Percentiles rank a stretch among this genome's conserved stretches.
phyloP scores from a whole-genome alignment of 1,284 basidiomycete genomes.

The Inonotus obliquus region DNA sequence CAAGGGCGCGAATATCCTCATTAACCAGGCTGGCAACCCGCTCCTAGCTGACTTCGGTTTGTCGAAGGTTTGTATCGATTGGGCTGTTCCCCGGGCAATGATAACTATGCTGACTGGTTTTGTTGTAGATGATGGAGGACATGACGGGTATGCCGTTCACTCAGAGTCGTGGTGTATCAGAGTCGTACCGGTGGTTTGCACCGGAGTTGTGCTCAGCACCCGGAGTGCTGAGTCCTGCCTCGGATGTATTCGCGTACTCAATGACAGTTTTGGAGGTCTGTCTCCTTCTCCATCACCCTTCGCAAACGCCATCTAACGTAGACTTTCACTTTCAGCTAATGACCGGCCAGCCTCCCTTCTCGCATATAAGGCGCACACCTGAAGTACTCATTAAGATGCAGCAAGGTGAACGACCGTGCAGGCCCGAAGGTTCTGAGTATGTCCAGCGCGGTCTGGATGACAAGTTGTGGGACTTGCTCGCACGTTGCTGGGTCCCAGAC shows the following conservation, averaged over 20 bases:
- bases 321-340: slow-evolving; percentile 36
- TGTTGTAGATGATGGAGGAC: slow-evolving; percentile 46
- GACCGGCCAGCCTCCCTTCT: slow-evolving; percentile 47
- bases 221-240: slow-evolving; percentile 40
- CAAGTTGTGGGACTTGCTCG: slow-evolving; percentile 41
- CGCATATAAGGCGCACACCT: slow-evolving; percentile 40
- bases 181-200: slow-evolving; percentile 49
- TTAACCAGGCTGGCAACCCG: slow-evolving; percentile 41
- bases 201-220: slow-evolving; percentile 50
- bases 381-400: slow-evolving; percentile 44
- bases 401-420: slow-evolving; percentile 36
- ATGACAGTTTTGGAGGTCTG: slow-evolving; percentile 54
- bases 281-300: not conserved
- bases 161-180: slow-evolving; percentile 44
- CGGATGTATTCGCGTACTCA: slow-evolving; percentile 49
- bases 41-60: slow-evolving; percentile 56
- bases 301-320: not conserved
- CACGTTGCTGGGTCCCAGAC: slow-evolving; percentile 39
- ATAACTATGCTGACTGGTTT: not conserved
- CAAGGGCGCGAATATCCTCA: slow-evolving; percentile 48
- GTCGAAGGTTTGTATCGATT: slow-evolving; percentile 17
- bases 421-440: slow-evolving; percentile 34
- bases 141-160: slow-evolving; percentile 49
- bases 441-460: slow-evolving; percentile 42
- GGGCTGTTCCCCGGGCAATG: not conserved